Conservation (phyloP, 2,329 filamentous ascomycete species). For the Knufia petricola region DNA sequence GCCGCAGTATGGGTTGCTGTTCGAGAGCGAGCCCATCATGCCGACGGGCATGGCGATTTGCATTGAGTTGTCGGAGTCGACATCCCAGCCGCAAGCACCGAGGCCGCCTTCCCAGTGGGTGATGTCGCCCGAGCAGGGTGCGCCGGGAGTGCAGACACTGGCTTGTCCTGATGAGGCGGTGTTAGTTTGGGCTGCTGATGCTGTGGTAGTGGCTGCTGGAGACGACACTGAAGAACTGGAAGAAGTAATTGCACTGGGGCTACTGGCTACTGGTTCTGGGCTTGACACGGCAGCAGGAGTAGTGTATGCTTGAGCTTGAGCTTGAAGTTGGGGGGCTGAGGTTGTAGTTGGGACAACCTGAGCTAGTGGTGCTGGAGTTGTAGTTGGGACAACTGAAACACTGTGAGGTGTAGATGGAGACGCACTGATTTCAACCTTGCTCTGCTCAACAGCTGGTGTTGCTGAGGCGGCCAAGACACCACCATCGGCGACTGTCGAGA, state of each 20-base stretch:
- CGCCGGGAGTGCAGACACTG: not conserved
- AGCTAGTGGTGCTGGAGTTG: constrained; percentile 3
- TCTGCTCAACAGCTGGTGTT: not conserved
- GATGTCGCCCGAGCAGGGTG: constrained; percentile 1
- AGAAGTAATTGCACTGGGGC: constrained; percentile 10
- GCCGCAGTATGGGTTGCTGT: constrained; percentile 62
- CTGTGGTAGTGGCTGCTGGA: constrained; percentile 22
- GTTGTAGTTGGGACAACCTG: constrained; percentile 20
- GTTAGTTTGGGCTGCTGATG: constrained; percentile 21
- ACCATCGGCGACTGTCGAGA: not conserved
- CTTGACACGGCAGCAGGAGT: constrained; percentile 4
- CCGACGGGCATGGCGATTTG: constrained; percentile 59
- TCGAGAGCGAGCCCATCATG: constrained; percentile 56
- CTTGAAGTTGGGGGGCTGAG: constrained; percentile 7
- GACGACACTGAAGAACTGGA: constrained; percentile 6
- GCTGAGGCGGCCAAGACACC: constrained; percentile 1
- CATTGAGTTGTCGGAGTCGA: constrained; percentile 45
- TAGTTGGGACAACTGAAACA: constrained; percentile 10
- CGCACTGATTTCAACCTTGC: constrained; percentile 1
- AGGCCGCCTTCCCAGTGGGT: constrained; percentile 26
- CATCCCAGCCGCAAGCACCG: constrained; percentile 58
- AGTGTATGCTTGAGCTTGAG: constrained; percentile 15
- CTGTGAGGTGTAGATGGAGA: constrained; percentile 9
- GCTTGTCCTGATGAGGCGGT: constrained; percentile 7
- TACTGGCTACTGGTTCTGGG: constrained; percentile 5